phyloP scores from a whole-genome alignment of 2,329 filamentous ascomycete species.

The Dactylellina haptotyla region DNA sequence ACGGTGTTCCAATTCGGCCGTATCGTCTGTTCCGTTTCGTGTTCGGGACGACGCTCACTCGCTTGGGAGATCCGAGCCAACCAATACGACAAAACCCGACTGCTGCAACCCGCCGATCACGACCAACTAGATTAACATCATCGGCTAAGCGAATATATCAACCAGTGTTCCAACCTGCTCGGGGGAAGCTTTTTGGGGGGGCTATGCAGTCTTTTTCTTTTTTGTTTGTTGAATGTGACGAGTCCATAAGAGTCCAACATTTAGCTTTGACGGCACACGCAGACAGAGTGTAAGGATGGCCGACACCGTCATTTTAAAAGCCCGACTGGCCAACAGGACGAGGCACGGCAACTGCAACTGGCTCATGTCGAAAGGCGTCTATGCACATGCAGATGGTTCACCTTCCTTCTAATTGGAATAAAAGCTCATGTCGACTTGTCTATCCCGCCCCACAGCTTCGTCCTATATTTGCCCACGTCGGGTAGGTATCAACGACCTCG shows the following conservation, averaged over 20 bases:
- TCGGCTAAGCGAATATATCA: conserved; percentile 16
- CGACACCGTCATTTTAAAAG: conserved; percentile 3
- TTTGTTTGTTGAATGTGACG: neutral
- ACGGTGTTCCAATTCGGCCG: neutral
- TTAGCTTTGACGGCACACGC: conserved; percentile 1
- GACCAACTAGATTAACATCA: conserved; percentile 8
- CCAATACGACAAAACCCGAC: conserved; percentile 23
- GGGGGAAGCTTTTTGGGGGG: neutral
- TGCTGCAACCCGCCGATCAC: conserved; percentile 24
- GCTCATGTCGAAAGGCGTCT: neutral
- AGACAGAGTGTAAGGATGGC: neutral
- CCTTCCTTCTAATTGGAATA: conserved; percentile 13
- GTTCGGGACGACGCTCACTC: conserved; percentile 18
- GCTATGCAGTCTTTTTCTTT: neutral
- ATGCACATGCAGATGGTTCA: conserved; percentile 14
- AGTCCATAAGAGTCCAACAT: neutral
- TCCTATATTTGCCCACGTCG: conserved; percentile 6
- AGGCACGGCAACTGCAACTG: neutral
- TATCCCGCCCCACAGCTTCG: conserved; percentile 8
- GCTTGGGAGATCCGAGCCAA: conserved; percentile 21
- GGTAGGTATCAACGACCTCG: conserved; percentile 2
- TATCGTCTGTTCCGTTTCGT: conserved; percentile 13
- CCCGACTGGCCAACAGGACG: neutral
- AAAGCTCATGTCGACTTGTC: neutral
- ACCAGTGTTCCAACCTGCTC: neutral